Percentiles rank a stretch among this genome's conserved stretches.
Evolutionary conservation across 495 filamentous ascomycete species (phyloP).

Genomic region (Penicillium lividum): DNA sequence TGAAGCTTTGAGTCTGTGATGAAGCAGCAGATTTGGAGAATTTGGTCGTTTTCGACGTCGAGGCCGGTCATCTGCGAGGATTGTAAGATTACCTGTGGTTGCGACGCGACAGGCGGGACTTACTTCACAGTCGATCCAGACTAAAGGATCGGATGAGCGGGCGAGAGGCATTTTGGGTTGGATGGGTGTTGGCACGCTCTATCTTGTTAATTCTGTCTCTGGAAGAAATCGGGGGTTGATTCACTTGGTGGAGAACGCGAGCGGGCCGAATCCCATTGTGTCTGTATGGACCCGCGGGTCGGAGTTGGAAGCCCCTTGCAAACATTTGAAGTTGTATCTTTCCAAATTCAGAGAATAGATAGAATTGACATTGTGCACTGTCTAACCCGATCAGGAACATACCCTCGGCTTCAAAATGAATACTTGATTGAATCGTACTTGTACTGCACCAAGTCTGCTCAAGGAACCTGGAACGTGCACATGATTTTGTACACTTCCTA

Average conservation of each 20-base stretch:
- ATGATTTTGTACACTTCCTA: constrained; percentile 1
- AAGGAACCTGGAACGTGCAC: background rate
- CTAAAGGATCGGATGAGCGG: constrained; percentile 62
- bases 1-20: constrained; percentile 80
- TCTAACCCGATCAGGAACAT: no score
- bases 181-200: background rate
- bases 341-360: background rate
- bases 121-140: constrained; percentile 93
- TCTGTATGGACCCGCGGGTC: constrained; percentile 1
- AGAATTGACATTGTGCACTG: no score
- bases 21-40: constrained; percentile 92
- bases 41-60: constrained; percentile 71
- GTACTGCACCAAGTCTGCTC: no score
- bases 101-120: constrained; percentile 10
- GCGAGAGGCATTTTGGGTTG: constrained; percentile 40
- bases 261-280: constrained; percentile 13
- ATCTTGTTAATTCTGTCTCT: background rate
- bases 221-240: background rate
- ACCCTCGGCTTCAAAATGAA: no score
- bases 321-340: background rate
- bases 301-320: background rate
- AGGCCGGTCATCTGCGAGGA: constrained; percentile 86
- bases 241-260: constrained; percentile 30
- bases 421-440: no score
- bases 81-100: background rate